A percentile compares a stretch with the other conserved stretches of the same genome.
Conservation (phyloP, 495 filamentous ascomycete species). For the Neurospora sp. region DNA sequence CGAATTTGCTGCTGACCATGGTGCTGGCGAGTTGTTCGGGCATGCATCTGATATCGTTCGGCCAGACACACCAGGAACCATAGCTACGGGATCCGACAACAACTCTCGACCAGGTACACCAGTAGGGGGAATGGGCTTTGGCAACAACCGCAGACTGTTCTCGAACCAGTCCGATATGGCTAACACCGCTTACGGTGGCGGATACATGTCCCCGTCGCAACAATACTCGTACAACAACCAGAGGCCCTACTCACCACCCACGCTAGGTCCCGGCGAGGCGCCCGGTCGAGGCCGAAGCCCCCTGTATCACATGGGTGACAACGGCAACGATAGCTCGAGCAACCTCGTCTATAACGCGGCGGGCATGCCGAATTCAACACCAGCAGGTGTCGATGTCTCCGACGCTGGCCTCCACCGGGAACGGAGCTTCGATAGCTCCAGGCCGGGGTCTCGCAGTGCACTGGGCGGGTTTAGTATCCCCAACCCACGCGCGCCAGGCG, state of each 20-base stretch:
- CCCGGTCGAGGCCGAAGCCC: conserved; percentile 23
- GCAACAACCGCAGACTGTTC: conserved; percentile 5
- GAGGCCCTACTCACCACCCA: conserved; percentile 3
- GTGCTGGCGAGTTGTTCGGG: conserved; percentile 66
- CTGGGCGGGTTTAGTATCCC: conserved; percentile 5
- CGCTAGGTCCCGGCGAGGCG: conserved; percentile 4
- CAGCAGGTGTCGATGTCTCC: conserved; percentile 11
- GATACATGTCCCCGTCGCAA: conserved; percentile 9
- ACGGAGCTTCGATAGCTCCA: conserved; percentile 19
- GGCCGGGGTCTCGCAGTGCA: not conserved
- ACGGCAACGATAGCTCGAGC: conserved; percentile 35
- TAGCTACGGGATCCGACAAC: conserved; percentile 25
- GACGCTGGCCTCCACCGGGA: conserved; percentile 19
- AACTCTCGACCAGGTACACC: conserved; percentile 33
- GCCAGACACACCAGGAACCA: conserved; percentile 54
- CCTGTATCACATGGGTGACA: conserved; percentile 31
- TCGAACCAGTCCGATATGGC: conserved; percentile 11
- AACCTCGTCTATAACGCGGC: conserved; percentile 34
- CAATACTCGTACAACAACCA: conserved; percentile 9
- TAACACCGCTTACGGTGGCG: conserved; percentile 11
- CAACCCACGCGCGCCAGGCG: conserved; percentile 25
- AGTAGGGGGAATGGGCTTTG: conserved; percentile 26
- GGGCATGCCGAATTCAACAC: conserved; percentile 27
- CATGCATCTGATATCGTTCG: conserved; percentile 55
- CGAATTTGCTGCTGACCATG: conserved; percentile 82